Evolutionary conservation across 768 basidiomycete genomes (phyloP), one percentile per base, ranked within the genome.

Genomic region (Pholiota molesta): DNA sequence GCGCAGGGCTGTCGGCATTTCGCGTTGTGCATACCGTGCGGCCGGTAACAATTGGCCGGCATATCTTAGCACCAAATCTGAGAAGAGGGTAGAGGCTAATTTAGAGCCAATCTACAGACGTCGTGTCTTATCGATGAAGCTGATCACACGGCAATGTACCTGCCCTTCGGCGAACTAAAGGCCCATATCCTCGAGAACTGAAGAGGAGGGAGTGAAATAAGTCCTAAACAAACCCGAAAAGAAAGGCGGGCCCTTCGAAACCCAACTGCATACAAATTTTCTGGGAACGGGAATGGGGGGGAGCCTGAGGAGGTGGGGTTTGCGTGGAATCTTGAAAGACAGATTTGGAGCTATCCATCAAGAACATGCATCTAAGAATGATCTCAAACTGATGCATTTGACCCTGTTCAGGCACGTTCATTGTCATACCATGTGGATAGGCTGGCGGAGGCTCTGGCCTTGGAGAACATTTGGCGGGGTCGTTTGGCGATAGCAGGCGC

Each of bases 351-450:
- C 55, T 62, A 65, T 55, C 58, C 63, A 60, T 63, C 55, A 66
- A 57, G 54, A 61, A 57, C 61, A 57, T 55, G 61, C 68, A 67
- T 70, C 66, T 66, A 60, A 55, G 62, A 68, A 66, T 68, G 66
- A 71, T 69, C 68, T 71, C 61, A 59, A 37, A 62, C 47, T 64
- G 57, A 61, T 65, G 51, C 54, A 58, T 35, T 54, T 59, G 61
- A 63, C 61, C 57, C 61, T 66, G 68, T 61, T 65, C 67, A 70
- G 69, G 67, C 60, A 70, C 69, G 51, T 13, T 52, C 26, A 19
- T 40, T 53, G 53, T 45, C 28, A 44, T 57, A 45, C 59, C 62
- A 69, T 56, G 63, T 62, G 62, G 52, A 37, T 10, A 31, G 19
- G n/a, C 40, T 37, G 19, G 45, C n/a, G 29, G 45, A 33, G 28